Evolutionary conservation across 2,329 filamentous ascomycete species (phyloP), one percentile per base, ranked within the genome.

Genomic region (Ascochyta fabae): DNA sequence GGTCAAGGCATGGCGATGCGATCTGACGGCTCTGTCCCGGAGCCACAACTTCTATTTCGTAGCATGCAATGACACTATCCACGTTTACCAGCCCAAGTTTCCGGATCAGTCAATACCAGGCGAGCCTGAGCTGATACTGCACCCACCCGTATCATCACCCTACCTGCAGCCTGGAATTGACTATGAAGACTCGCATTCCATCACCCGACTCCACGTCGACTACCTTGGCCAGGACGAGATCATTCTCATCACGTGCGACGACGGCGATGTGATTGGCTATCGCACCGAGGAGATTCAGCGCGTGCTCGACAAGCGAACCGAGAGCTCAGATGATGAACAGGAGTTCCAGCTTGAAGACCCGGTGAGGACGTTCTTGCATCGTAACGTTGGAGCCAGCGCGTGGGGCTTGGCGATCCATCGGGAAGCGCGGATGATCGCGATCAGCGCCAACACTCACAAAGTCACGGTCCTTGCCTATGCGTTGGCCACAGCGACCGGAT

Each of bases 351-450:
- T 84, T 80, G 68, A 81, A 77, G 41, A 80, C 36, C 65, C 68
- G 53, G 70, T 71, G 62, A 78, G 56, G 67, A 78, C 79, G 0
- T 90, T 96, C 68, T 90, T 96, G 53, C 85, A 86, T 55, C 84
- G 89, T 34, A 92, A 90, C 69, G 92, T 96, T 2, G 85, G 85
- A 1, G 78, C 77, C 23, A 94, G 91, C 56, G 94, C 93, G 2
- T 99, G 95, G 95, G 95, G 94, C 0, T 76, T 96, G 43, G 89
- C 92, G 7, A 83, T 96, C 10, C 94, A 98, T 72, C 83, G 86
- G 58, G 79, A 87, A 59, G 91, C 91, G n/a, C 86, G 93, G 0
- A 79, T 97, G 58, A 89, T 99, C 59, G 95, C 94, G 0, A 88
- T 96, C 35, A 91, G 90, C 65, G 87, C 90, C 0, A 99, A 99